Conservation (phyloP, 192 early-diverging fungal species). For the Funneliformis mosseae region DNA sequence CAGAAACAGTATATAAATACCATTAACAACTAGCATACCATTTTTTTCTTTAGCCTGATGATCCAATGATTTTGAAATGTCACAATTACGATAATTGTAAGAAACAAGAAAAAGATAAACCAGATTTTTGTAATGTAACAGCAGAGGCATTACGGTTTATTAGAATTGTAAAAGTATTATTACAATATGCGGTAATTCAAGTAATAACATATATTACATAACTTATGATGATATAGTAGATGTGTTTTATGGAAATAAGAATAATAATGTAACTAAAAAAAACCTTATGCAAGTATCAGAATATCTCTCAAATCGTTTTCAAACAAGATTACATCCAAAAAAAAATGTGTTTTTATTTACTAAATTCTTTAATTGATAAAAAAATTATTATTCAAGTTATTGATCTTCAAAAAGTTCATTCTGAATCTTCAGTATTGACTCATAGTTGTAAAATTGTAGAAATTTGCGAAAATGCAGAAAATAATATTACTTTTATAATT, state of each 20-base stretch:
- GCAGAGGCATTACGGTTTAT: neutral
- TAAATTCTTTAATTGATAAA: neutral
- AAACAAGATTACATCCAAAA: constrained; percentile 3
- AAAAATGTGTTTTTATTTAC: neutral
- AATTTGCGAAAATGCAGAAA: neutral
- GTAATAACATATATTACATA: neutral
- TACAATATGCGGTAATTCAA: neutral
- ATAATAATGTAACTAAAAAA: constrained; percentile 16
- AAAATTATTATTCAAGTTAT: constrained; percentile 9
- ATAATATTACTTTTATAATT: neutral
- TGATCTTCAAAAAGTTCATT: neutral
- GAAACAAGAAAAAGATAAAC: neutral
- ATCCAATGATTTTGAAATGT: neutral
- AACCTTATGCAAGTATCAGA: neutral
- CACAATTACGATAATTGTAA: neutral
- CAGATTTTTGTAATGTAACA: constrained; percentile 7
- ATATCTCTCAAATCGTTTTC: neutral
- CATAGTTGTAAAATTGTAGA: neutral
- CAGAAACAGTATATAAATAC: neutral
- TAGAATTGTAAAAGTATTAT: neutral
- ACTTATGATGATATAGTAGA: constrained; percentile 1
- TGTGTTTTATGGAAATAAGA: constrained; percentile 1
- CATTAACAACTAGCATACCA: neutral
- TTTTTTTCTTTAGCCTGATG: neutral
- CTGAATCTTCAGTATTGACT: neutral